A percentile compares a stretch with the other conserved stretches of the same genome.
Evolutionary conservation across 148 eudicot species (phyloP).

Genomic region (Rhododendron molle): DNA sequence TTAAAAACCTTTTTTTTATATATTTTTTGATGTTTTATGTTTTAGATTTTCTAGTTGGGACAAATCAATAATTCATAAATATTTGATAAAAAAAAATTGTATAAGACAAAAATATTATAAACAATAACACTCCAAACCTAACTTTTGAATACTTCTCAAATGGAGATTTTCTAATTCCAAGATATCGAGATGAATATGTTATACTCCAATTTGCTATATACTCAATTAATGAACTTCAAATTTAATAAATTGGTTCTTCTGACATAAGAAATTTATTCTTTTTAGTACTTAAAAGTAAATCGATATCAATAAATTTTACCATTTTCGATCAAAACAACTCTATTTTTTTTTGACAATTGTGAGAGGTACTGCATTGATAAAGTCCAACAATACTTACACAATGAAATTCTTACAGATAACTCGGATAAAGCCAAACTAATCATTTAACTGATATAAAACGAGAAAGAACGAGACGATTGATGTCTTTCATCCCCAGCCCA

Average conservation of each 20-base stretch:
- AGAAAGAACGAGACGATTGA: too few relatives aligned
- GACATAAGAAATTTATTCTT: neutral
- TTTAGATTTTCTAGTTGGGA: neutral
- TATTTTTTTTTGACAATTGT: too few relatives aligned
- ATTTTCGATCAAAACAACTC: too few relatives aligned
- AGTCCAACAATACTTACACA: too few relatives aligned
- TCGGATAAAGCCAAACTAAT: too few relatives aligned
- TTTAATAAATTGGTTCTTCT: neutral
- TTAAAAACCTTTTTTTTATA: neutral
- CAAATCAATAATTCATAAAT: neutral
- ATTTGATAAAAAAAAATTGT: neutral
- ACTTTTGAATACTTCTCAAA: neutral
- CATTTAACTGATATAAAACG: too few relatives aligned
- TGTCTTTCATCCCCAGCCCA: too few relatives aligned
- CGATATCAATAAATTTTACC: neutral
- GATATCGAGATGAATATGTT: neutral
- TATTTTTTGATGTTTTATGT: neutral
- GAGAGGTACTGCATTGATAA: too few relatives aligned
- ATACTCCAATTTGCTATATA: neutral
- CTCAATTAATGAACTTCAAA: neutral
- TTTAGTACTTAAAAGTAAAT: neutral
- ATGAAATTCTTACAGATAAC: too few relatives aligned
- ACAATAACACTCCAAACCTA: neutral
- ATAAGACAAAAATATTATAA: neutral
- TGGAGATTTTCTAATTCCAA: neutral